Evolutionary conservation across 192 early-diverging fungal species (phyloP), one percentile per base, ranked within the genome.

Genomic region (Backusella macrospora): DNA sequence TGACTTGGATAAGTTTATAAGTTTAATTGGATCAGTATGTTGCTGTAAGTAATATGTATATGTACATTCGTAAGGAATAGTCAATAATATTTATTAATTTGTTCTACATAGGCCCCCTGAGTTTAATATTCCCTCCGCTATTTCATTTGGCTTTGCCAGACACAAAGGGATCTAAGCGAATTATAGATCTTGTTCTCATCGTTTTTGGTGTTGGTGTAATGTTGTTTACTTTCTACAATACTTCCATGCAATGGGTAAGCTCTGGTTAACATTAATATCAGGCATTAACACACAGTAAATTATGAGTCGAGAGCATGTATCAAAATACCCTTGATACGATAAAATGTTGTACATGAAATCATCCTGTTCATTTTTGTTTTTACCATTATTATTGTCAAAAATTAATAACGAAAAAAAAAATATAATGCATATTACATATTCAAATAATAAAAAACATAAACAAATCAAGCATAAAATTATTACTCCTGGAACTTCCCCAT

Each of bases 1-100:
- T 48, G 87, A 94, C 71, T 84, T 97, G n/a, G 95, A 97, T 78
- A 93, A 93, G 71, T 91, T 95, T 76, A 93, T 96, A 55, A 89
- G 90, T 44, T 88, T 97, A 43, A 90, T 97, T 29, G 95, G 95
- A 0, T 93, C 91, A 71, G 85, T 94, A 72, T 90, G 93, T 0
- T 92, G 87, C 68, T 78, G 77, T 78, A 78, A 78, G 72, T 70
- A 55, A 8, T 12, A 37, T 38, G 10, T 47, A 48, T 10, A 8
- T 21, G 21, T 52, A 38, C 9, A 39, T 68, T 18, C 2, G 29
- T 2, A 34, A 52, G 23, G 37, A 29, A 68, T 44, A 59, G 14
- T 38, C 38, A 23, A 66, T 39, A n/a, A 12, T 42, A 29, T 67
- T 67, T 49, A 65, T 18, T 43, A 49, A 43, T 6, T 38, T 34